Conservation (phyloP, 2,329 filamentous ascomycete genomes). For the Curvularia spicifera region DNA sequence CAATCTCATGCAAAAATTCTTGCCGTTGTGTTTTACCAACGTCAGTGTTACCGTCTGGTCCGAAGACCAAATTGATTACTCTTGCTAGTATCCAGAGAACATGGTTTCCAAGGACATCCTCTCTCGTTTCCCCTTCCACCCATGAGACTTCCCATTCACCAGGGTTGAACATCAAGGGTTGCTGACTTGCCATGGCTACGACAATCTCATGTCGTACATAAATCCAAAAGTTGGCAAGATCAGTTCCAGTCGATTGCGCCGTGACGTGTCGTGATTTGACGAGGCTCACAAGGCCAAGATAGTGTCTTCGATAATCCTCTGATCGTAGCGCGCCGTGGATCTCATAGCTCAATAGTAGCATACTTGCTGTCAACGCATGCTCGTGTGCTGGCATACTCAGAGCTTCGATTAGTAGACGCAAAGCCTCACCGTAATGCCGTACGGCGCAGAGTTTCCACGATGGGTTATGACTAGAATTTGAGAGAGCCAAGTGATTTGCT, state of each 20-base stretch:
- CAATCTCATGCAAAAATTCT: constrained; percentile 35
- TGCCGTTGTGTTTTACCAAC: constrained; percentile 26
- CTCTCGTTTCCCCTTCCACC: constrained; percentile 36
- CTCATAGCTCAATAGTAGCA: constrained; percentile 46
- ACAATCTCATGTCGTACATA: constrained; percentile 44
- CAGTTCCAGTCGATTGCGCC: constrained; percentile 37
- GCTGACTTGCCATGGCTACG: constrained; percentile 40
- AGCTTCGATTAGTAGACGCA: constrained; percentile 39
- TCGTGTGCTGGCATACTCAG: constrained; percentile 36
- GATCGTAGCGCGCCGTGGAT: constrained; percentile 35
- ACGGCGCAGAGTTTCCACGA: constrained; percentile 41
- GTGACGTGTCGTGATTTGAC: constrained; percentile 39
- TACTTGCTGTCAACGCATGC: constrained; percentile 43
- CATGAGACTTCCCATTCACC: constrained; percentile 42
- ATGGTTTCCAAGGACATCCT: constrained; percentile 44
- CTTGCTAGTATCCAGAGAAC: constrained; percentile 45
- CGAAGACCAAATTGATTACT: constrained; percentile 38
- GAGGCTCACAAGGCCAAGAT: constrained; percentile 40
- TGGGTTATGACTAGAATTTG: constrained; percentile 29
- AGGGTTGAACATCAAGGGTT: constrained; percentile 38
- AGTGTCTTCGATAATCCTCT: constrained; percentile 41
- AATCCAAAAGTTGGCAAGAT: constrained; percentile 47
- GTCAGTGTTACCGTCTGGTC: constrained; percentile 25
- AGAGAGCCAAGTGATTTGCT: constrained; percentile 43
- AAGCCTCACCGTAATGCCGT: constrained; percentile 40